Conservation (phyloP, 441 rosid species). For the Theobroma grandiflorum region DNA sequence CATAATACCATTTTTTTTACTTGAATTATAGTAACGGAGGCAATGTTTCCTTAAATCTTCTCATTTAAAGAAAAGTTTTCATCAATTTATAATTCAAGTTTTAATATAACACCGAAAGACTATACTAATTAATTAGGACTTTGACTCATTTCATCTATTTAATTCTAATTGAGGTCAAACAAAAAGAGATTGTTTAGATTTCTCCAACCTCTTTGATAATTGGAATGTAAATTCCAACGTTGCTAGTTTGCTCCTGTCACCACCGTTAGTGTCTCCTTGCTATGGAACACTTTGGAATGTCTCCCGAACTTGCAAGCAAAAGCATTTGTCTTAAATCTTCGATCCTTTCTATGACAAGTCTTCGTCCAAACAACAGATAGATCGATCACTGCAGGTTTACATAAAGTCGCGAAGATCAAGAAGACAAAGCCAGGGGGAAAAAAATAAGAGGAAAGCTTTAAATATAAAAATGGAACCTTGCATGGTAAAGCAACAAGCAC, state of each 20-base stretch:
- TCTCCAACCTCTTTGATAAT: too few relatives aligned
- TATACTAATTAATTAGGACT: too few relatives aligned
- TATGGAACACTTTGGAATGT: conserved; percentile 7
- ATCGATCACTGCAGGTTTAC: background rate
- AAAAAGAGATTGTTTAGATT: background rate
- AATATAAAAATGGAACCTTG: background rate
- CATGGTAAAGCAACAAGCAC: background rate
- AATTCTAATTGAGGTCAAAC: background rate
- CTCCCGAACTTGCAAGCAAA: conserved; percentile 24
- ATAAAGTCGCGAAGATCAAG: background rate
- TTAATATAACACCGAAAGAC: too few relatives aligned
- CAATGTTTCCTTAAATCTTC: too few relatives aligned
- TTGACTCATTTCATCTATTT: background rate
- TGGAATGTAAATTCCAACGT: background rate
- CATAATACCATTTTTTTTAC: too few relatives aligned
- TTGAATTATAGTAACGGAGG: too few relatives aligned
- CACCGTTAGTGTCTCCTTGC: conserved; percentile 19
- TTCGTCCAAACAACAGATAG: background rate
- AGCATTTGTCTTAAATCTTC: background rate
- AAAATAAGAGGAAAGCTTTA: background rate
- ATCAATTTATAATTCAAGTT: too few relatives aligned
- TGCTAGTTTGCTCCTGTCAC: background rate
- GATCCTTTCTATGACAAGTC: conserved; percentile 17
- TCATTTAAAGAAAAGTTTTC: too few relatives aligned
- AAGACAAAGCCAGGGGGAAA: background rate